These are phyloP conservation scores for Aspergillus cristatus DNA, from an alignment of 495 filamentous ascomycete species.

Conservation along the genomic window DNA sequence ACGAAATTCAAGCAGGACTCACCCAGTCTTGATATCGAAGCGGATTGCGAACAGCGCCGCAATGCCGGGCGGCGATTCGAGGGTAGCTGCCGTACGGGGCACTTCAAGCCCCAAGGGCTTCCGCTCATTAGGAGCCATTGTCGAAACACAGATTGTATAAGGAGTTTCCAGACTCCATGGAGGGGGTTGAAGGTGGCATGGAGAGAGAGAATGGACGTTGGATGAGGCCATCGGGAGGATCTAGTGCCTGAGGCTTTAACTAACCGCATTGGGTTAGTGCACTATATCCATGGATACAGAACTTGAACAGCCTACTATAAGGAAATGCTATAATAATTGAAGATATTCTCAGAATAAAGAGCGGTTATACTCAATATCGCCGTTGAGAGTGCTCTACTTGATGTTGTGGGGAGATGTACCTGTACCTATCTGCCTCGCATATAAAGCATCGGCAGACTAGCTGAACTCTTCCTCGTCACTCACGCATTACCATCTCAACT, in stretches of 20 bases:
- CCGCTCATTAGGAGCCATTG: constrained; percentile 24
- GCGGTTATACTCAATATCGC: too few relatives aligned
- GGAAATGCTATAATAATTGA: too few relatives aligned
- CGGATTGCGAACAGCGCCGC: constrained; percentile 76
- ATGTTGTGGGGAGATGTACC: too few relatives aligned
- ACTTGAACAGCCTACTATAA: too few relatives aligned
- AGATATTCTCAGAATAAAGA: too few relatives aligned
- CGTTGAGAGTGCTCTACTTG: too few relatives aligned
- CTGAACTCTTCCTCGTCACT: too few relatives aligned
- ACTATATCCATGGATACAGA: too few relatives aligned
- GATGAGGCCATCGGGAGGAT: constrained; percentile 2
- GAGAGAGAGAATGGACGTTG: background rate
- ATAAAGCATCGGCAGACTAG: too few relatives aligned
- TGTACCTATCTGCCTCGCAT: background rate
- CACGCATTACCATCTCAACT: too few relatives aligned
- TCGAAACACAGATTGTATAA: constrained; percentile 1
- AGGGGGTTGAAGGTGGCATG: constrained; percentile 2
- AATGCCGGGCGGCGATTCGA: constrained; percentile 54
- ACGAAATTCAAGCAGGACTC: constrained; percentile 12
- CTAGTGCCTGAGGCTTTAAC: constrained; percentile 12
- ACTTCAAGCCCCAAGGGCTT: constrained; percentile 27
- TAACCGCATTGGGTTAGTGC: constrained; percentile 12
- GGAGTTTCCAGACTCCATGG: constrained; percentile 15
- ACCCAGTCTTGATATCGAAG: constrained; percentile 82
- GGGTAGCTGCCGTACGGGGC: constrained; percentile 18